Evolutionary conservation across 768 basidiomycete species (phyloP), one percentile per base, ranked within the genome.

Genomic region (Suillus placidus): DNA sequence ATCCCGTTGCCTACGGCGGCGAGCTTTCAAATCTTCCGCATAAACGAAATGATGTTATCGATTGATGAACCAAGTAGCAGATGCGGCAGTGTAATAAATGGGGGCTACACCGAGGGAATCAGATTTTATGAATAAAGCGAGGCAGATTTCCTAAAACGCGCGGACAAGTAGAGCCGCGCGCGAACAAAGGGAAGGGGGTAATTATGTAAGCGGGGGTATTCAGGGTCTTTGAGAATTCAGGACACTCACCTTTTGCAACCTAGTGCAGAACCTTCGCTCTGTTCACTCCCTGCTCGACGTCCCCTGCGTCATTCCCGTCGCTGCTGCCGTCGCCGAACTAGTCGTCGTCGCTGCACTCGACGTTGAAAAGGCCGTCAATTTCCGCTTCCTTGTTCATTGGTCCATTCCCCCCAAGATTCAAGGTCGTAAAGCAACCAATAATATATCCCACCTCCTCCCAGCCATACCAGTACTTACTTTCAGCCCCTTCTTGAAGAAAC

Each of bases 201-300:
- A 73, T 64, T 77, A 77, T 40, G n/a, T 72, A 68, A 76, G 14
- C 2, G 26, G 1, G 16, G 10, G 69, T 78, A 12, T 40, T 8
- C 52, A 68, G 72, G 70, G 77, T 78, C 76, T 74, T 76, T 75
- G 76, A 42, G 76, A 78, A 76, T 73, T 73, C 71, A 69, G 65
- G 73, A 64, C 71, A 74, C 72, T 76, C 68, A 64, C 67, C 55
- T 75, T 76, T 71, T 78, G 75, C 75, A 77, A 78, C 74, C 73
- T 75, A 71, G 68, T 63, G 60, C 63, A 65, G 73, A 73, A 68
- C 70, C 70, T 71, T 74, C 61, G 66, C 73, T 74, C 74, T 72
- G 52, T 72, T 71, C 71, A 70, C 67, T 72, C 67, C 73, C 67
- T 71, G 63, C 71, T 71, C 72, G 69, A 73, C 73, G 68, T 62